Percentiles rank a stretch among this genome's conserved stretches.
Conservation (phyloP, 2,329 filamentous ascomycete genomes). For the Fusarium sp. region DNA sequence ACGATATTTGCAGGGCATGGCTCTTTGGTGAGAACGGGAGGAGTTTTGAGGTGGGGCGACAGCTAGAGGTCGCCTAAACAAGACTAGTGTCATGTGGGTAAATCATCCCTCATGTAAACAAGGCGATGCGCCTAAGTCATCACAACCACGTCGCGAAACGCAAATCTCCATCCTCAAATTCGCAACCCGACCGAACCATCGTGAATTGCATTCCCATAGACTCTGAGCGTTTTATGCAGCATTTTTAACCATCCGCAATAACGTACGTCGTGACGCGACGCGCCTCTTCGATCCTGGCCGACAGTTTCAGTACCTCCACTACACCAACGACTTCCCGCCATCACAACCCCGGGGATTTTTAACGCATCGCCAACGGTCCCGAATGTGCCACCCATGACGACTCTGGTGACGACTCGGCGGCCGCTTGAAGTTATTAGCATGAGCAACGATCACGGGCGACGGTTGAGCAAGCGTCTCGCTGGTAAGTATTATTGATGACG, state of each 20-base stretch:
- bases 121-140: constrained; percentile 46
- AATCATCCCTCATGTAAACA: constrained; percentile 50
- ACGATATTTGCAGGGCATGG: constrained; percentile 17
- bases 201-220: constrained; percentile 26
- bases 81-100: constrained; percentile 41
- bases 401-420: constrained; percentile 72
- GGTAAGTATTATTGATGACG: constrained; percentile 59
- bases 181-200: constrained; percentile 26
- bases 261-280: constrained; percentile 40
- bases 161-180: constrained; percentile 35
- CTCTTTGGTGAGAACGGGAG: constrained; percentile 9
- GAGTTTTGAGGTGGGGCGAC: constrained; percentile 36
- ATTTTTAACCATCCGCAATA: neutral
- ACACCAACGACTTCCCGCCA: constrained; percentile 30
- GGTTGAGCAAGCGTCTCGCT: constrained; percentile 73
- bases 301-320: constrained; percentile 25
- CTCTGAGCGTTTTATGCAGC: neutral
- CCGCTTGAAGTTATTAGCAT: constrained; percentile 77
- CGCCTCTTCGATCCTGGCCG: constrained; percentile 29
- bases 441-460: constrained; percentile 72
- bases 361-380: constrained; percentile 43
- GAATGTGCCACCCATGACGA: constrained; percentile 74
- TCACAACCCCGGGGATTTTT: constrained; percentile 32
- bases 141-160: constrained; percentile 47
- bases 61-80: constrained; percentile 12